Conservation (phyloP, 129 eudicot species). For the carrot (Daucus carota) region DNA sequence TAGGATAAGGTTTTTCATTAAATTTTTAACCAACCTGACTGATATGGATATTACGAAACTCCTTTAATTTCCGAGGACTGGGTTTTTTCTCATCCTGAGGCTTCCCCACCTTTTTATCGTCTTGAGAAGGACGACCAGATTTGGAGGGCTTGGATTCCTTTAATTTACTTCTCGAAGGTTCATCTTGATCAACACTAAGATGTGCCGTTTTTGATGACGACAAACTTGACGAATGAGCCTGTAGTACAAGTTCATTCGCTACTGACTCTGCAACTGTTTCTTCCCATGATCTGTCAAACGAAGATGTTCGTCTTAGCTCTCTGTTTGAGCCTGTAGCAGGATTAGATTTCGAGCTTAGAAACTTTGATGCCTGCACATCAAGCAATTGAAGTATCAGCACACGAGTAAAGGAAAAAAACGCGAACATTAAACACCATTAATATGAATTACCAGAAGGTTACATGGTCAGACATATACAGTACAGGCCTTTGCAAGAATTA, state of each 20-base stretch:
- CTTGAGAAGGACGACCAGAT: slow-evolving; percentile 78
- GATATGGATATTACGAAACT: slow-evolving; percentile 87
- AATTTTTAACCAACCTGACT: slow-evolving; percentile 67
- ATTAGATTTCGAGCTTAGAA: slow-evolving; percentile 49
- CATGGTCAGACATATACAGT: not conserved
- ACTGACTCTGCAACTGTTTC: slow-evolving; percentile 90
- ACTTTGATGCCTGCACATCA: slow-evolving; percentile 46
- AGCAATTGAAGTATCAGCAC: not conserved
- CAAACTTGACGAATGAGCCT: slow-evolving; percentile 48
- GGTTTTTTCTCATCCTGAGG: slow-evolving; percentile 64
- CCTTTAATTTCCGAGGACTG: slow-evolving; percentile 72
- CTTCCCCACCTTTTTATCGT: slow-evolving; percentile 70
- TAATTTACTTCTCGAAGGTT: slow-evolving; percentile 26
- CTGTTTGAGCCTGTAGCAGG: slow-evolving; percentile 33
- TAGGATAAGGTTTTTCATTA: not conserved
- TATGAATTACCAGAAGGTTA: not conserved
- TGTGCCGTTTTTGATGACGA: slow-evolving; percentile 43
- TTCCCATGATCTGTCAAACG: slow-evolving; percentile 86
- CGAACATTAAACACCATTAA: slow-evolving; percentile 1
- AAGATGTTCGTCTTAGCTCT: slow-evolving; percentile 73
- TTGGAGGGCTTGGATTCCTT: slow-evolving; percentile 57
- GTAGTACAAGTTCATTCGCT: slow-evolving; percentile 78
- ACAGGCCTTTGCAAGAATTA: not conserved
- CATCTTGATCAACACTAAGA: slow-evolving; percentile 37
- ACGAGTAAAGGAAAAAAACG: not conserved